Conservation (phyloP, 1,284 basidiomycete species). For the Marasmius sp. region DNA sequence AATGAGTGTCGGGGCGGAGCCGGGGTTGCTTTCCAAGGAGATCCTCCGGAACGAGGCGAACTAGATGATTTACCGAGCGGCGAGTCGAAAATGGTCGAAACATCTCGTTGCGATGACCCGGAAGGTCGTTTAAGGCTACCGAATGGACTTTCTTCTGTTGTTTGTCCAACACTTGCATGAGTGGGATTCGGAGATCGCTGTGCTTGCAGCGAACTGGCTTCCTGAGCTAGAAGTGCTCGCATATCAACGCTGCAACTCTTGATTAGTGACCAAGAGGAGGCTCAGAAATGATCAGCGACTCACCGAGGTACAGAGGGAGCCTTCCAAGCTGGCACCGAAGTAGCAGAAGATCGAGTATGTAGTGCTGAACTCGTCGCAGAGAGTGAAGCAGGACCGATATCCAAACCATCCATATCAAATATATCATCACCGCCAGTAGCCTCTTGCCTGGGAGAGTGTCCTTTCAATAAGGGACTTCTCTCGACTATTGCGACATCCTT, state of each 20-base stretch:
- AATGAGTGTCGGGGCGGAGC: not conserved
- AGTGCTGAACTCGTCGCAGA: conserved; percentile 3
- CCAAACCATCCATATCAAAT: conserved; percentile 66
- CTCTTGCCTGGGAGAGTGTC: conserved; percentile 9
- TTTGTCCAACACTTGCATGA: not conserved
- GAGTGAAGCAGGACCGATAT: conserved; percentile 16
- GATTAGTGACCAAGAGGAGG: conserved; percentile 3
- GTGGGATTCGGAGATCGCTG: not conserved
- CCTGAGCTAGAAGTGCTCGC: conserved; percentile 85
- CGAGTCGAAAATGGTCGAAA: not conserved
- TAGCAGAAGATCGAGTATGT: not conserved
- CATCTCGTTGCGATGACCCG: not conserved
- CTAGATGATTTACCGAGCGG: not conserved
- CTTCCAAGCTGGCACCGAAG: conserved; percentile 34
- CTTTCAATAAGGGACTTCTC: conserved; percentile 14
- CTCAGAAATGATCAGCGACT: conserved; percentile 21
- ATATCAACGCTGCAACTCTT: conserved; percentile 67
- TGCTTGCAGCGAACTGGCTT: conserved; percentile 36
- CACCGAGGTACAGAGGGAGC: conserved; percentile 40
- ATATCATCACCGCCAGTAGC: conserved; percentile 42
- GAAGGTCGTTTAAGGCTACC: not conserved
- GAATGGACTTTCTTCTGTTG: not conserved
- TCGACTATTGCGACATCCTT: conserved; percentile 25
- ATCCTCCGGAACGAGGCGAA: conserved; percentile 6
- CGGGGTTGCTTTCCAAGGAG: conserved; percentile 14